phyloP scores from a whole-genome alignment of 1,139 yeast genomes.

The Pichia sp. region DNA sequence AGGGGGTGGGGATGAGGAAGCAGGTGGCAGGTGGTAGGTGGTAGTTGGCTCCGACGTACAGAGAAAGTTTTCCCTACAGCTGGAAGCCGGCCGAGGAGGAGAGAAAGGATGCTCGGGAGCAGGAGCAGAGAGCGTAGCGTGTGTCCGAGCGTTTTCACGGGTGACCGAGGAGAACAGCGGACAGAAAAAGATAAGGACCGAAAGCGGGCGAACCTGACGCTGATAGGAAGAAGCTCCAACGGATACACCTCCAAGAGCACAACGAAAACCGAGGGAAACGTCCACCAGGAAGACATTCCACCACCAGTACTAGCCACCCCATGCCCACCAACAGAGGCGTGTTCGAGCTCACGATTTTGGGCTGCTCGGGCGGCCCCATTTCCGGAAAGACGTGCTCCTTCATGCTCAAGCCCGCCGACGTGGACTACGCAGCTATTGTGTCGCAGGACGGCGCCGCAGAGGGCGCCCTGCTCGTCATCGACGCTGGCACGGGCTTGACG shows the following conservation, averaged over 20 bases:
- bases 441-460: conserved; percentile 13
- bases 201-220: not conserved
- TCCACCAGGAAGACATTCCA: no score
- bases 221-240: not conserved
- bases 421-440: conserved; percentile 32
- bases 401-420: conserved; percentile 52
- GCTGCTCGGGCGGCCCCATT: conserved; percentile 76
- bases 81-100: not conserved
- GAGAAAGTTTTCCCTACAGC: no score
- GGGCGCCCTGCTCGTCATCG: conserved; percentile 55
- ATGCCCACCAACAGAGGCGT: conserved; percentile 17
- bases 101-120: not conserved
- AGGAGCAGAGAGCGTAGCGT: not conserved
- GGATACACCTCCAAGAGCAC: not conserved
- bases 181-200: not conserved
- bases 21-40: no score
- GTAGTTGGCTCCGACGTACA: no score
- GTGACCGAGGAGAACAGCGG: not conserved
- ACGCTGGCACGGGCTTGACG: conserved; percentile 74
- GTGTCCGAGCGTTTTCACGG: not conserved
- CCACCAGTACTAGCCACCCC: no score
- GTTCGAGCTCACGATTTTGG: conserved; percentile 51
- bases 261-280: no score
- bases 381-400: conserved; percentile 65
- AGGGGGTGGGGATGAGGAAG: no score